These are phyloP conservation scores for Yarrowia divulgata DNA, from an alignment of 805 yeast species.

Conservation along the genomic window DNA sequence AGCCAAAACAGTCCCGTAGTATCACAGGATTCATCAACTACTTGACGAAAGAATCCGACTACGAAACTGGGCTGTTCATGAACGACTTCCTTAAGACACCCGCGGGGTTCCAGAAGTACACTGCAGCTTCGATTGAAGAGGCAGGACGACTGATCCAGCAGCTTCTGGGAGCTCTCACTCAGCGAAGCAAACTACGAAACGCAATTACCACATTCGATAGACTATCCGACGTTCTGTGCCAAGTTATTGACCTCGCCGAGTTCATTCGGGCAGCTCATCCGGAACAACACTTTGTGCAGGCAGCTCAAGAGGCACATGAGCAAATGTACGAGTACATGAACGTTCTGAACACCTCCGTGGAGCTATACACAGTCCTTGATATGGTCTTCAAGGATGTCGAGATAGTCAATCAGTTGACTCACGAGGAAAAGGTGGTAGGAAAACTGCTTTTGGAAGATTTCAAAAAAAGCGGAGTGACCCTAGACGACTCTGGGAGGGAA, in stretches of 20 bases:
- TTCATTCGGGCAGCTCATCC: conserved; percentile 92
- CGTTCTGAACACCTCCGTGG: conserved; percentile 81
- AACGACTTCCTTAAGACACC: conserved; percentile 76
- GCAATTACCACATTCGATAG: conserved; percentile 78
- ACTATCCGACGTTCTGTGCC: conserved; percentile 84
- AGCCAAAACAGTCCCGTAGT: neutral
- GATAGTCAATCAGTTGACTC: conserved; percentile 55
- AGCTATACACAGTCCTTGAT: conserved; percentile 66
- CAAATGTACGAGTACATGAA: conserved; percentile 94
- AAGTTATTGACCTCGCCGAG: conserved; percentile 93
- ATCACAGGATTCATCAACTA: conserved; percentile 24
- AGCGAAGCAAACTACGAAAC: conserved; percentile 48
- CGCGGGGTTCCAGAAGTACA: conserved; percentile 71
- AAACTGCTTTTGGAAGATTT: conserved; percentile 81
- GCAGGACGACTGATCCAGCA: conserved; percentile 68
- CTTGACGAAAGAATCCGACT: conserved; percentile 41
- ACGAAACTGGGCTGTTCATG: conserved; percentile 69
- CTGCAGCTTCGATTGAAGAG: conserved; percentile 64
- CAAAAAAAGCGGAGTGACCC: conserved; percentile 85
- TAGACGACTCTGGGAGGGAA: conserved; percentile 67
- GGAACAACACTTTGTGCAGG: conserved; percentile 66
- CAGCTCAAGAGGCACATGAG: conserved; percentile 89
- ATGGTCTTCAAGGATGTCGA: conserved; percentile 58
- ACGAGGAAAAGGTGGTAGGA: conserved; percentile 86
- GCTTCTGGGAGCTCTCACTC: conserved; percentile 54